Evolutionary conservation across 1,284 basidiomycete genomes (phyloP).

Genomic region (Pseudozyma sp.): DNA sequence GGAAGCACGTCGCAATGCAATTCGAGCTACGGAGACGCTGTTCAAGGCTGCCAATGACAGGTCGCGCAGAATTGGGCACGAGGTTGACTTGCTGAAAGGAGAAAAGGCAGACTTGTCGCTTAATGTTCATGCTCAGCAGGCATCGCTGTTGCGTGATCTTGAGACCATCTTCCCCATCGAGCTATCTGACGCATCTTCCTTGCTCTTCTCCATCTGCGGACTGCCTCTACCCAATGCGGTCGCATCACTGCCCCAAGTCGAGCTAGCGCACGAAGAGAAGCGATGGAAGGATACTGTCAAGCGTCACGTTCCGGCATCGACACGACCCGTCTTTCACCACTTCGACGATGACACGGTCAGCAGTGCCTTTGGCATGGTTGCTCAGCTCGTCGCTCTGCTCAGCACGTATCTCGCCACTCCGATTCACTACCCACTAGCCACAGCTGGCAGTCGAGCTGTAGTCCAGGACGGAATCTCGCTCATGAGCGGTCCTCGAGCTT

Average conservation of each 20-base stretch:
- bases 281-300: conserved; percentile 33
- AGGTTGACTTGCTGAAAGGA: conserved; percentile 13
- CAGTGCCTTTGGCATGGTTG: conserved; percentile 60
- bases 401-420: conserved; percentile 57
- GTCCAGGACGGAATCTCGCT: conserved; percentile 64
- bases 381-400: conserved; percentile 61
- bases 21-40: conserved; percentile 11
- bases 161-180: conserved; percentile 67
- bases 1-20: conserved; percentile 21
- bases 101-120: conserved; percentile 10
- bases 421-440: conserved; percentile 63
- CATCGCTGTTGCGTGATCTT: conserved; percentile 53
- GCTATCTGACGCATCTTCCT: conserved; percentile 55
- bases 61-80: conserved; percentile 4
- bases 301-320: conserved; percentile 6
- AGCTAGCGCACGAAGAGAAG: conserved; percentile 39
- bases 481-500: conserved; percentile 64
- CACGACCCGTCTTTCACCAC: conserved; percentile 31
- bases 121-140: conserved; percentile 38
- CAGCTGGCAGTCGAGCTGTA: conserved; percentile 60
- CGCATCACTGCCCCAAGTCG: conserved; percentile 21
- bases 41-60: conserved; percentile 19
- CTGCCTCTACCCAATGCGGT: conserved; percentile 62
- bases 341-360: conserved; percentile 56
- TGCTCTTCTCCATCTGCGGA: conserved; percentile 64